Evolutionary conservation across 345 rosid species (phyloP).

Genomic region (Clarkia xantiana): DNA sequence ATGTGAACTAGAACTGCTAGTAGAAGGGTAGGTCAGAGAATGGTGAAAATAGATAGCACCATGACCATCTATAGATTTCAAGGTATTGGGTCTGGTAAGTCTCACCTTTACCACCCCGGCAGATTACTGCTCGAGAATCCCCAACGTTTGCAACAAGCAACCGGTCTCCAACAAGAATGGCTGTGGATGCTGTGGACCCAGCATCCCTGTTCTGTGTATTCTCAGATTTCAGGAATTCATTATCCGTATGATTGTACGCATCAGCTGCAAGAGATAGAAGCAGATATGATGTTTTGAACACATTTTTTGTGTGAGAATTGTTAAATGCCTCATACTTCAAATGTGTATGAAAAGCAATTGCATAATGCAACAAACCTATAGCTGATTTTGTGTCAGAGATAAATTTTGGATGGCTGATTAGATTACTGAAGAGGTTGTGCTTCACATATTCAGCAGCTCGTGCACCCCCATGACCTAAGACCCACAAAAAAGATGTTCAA

Average conservation of each 20-base stretch:
- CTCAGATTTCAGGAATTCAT: constrained; percentile 85
- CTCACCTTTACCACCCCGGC: constrained; percentile 91
- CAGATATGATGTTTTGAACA: background rate
- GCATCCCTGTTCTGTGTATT: constrained; percentile 92
- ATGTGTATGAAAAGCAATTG: background rate
- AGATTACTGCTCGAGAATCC: constrained; percentile 95
- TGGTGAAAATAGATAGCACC: background rate
- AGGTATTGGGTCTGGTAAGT: background rate
- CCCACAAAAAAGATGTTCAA: constrained; percentile 9
- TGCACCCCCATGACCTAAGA: constrained; percentile 96
- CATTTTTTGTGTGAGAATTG: background rate
- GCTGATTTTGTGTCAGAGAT: constrained; percentile 88
- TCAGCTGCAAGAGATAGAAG: constrained; percentile 45
- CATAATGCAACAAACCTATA: constrained; percentile 41
- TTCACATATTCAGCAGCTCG: constrained; percentile 99
- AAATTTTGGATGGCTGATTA: constrained; percentile 90
- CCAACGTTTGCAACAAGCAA: constrained; percentile 96
- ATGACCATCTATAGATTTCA: background rate
- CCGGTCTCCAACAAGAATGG: constrained; percentile 85
- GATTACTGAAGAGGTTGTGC: constrained; percentile 81
- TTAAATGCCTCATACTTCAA: too few relatives aligned
- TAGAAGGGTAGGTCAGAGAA: background rate
- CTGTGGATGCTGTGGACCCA: constrained; percentile 99
- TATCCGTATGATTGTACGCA: constrained; percentile 83
- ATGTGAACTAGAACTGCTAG: too few relatives aligned